Conservation (phyloP, 352 stramenopile species). For the Pythium phragmiticola region DNA sequence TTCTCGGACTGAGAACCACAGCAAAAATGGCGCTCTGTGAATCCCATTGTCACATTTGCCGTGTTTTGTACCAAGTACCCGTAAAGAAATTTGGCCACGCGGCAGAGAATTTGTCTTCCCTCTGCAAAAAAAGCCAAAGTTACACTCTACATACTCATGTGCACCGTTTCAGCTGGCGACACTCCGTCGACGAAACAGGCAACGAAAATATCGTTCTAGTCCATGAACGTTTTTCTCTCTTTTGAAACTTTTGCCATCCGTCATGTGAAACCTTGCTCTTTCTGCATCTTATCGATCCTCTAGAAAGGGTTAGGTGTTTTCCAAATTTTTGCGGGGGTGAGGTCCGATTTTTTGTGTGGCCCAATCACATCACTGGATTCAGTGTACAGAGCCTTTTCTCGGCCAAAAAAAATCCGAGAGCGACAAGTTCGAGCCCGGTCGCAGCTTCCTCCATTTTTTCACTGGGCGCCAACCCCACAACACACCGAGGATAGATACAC, state of each 20-base stretch:
- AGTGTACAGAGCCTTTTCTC: not conserved
- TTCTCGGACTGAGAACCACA: too few species aligned
- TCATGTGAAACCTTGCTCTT: not conserved
- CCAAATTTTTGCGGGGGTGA: constrained; percentile 13
- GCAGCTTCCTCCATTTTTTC: constrained; percentile 15
- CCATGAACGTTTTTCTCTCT: not conserved
- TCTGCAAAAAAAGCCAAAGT: too few species aligned
- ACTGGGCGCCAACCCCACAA: constrained; percentile 18
- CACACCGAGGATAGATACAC: not conserved
- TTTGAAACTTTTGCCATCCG: not conserved
- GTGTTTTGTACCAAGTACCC: too few species aligned
- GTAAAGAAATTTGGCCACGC: too few species aligned
- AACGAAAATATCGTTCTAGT: too few species aligned
- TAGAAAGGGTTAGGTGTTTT: constrained; percentile 10
- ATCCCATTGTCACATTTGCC: too few species aligned
- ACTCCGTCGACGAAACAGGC: too few species aligned
- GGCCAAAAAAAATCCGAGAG: not conserved
- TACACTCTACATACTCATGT: too few species aligned
- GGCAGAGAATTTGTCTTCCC: too few species aligned
- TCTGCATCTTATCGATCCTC: constrained; percentile 2
- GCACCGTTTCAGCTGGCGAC: too few species aligned
- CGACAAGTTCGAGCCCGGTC: not conserved
- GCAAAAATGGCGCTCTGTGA: too few species aligned
- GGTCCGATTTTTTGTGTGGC: constrained; percentile 10
- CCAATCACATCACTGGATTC: constrained; percentile 13